A percentile compares a stretch with the other conserved stretches of the same genome.
These are phyloP conservation scores for Suillus tomentosus DNA, from an alignment of 768 basidiomycete genomes.

Conservation along the genomic window DNA sequence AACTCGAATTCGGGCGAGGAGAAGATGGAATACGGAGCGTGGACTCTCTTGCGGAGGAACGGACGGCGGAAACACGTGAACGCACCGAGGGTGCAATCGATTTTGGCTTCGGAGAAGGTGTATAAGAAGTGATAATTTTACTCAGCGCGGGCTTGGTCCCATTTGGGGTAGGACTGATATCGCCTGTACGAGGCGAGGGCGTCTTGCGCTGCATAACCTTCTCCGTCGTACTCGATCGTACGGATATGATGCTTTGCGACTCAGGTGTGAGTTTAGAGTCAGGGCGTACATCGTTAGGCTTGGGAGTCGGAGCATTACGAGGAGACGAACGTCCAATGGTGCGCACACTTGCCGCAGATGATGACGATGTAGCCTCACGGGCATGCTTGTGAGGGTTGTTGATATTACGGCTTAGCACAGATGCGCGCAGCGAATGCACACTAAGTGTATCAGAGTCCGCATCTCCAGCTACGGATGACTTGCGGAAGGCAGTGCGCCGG, in stretches of 20 bases:
- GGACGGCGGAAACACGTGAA: slow-evolving; percentile 27
- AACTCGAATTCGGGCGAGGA: slow-evolving; percentile 29
- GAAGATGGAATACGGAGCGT: slow-evolving; percentile 34
- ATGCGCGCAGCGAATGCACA: slow-evolving; percentile 50
- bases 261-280: slow-evolving; percentile 75
- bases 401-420: slow-evolving; percentile 38
- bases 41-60: slow-evolving; percentile 29
- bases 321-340: slow-evolving; percentile 29
- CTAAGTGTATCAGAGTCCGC: slow-evolving; percentile 43
- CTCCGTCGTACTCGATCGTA: slow-evolving; percentile 27
- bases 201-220: slow-evolving; percentile 17
- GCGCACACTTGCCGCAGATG: slow-evolving; percentile 30
- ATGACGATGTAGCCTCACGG: slow-evolving; percentile 24
- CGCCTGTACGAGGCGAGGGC: slow-evolving; percentile 8
- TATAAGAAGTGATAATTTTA: slow-evolving; percentile 17
- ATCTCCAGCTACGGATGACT: slow-evolving; percentile 16
- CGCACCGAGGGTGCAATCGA: slow-evolving; percentile 20
- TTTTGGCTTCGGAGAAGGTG: slow-evolving; percentile 13
- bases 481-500: slow-evolving; percentile 15
- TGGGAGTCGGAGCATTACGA: slow-evolving; percentile 29
- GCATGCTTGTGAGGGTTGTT: slow-evolving; percentile 25
- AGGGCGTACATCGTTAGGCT: slow-evolving; percentile 46
- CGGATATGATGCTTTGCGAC: slow-evolving; percentile 28
- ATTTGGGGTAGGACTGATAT: slow-evolving; percentile 3
- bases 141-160: slow-evolving; percentile 15